Percentiles rank a stretch among this genome's conserved stretches.
Evolutionary conservation across 306 rosid genomes (phyloP).

Genomic region (Prunus armeniaca): DNA sequence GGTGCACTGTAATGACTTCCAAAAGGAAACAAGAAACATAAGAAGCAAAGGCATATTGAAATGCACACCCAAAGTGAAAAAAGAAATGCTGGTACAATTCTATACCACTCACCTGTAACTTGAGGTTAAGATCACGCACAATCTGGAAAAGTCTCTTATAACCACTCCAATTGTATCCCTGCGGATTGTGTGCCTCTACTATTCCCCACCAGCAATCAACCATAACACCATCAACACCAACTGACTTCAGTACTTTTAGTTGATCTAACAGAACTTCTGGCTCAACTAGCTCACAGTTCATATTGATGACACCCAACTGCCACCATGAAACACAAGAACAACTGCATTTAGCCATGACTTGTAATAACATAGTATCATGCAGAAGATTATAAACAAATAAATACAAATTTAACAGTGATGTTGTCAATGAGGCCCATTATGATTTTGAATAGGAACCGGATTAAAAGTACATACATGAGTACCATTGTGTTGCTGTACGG

Average conservation of each 20-base stretch:
- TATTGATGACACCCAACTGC: conserved; percentile 69
- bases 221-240: conserved; percentile 74
- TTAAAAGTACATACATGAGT: background rate
- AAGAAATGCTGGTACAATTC: background rate
- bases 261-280: conserved; percentile 62
- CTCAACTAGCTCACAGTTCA: conserved; percentile 71
- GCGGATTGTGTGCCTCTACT: conserved; percentile 78
- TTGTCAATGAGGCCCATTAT: background rate
- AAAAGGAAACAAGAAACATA: background rate
- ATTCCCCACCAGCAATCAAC: conserved; percentile 97
- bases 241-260: conserved; percentile 60
- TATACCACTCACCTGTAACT: conserved; percentile 60
- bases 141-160: conserved; percentile 80
- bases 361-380: background rate
- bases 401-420: background rate
- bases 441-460: background rate
- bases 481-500: no score
- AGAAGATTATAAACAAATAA: background rate
- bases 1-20: background rate
- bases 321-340: conserved; percentile 23
- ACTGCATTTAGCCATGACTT: background rate
- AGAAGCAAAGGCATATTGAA: background rate
- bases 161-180: conserved; percentile 75
- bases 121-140: conserved; percentile 64
- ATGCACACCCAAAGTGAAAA: background rate